Base-by-base conservation (phyloP, 1,284 basidiomycete genomes). In the Sanguinoderma infundibulare region DNA sequence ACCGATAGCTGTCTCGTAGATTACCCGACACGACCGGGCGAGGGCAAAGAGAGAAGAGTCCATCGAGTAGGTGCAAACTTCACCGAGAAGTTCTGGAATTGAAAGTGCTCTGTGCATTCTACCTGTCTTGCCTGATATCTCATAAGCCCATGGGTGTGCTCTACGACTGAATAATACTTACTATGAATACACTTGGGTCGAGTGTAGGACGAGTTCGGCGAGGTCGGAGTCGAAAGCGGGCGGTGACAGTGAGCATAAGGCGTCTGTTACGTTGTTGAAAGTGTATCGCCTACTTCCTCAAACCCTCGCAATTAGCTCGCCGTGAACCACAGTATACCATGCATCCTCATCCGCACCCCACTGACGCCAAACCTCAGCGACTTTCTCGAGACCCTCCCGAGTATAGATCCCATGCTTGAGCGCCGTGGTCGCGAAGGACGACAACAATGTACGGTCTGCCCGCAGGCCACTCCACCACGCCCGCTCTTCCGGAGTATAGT, bases 271-370 rank as follows among this genome's bases (percentile, higher is more conserved):
- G n/a, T n/a, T n/a, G n/a, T n/a, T n/a, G n/a, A n/a, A n/a, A n/a
- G 15, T 15, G 14, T 28, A 15, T 12, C 26, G 6, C 24, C 17
- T 14, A 3, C 50, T 1, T 12, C 20, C n/a, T 65, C 56, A 66
- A 3, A 62, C 60, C 17, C 44, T 42, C 14, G 62, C 57, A 17
- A 54, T 58, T 34, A 80, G 66, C 64, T 80, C 77, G 3, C 78
- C 74, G 40, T 77, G 70, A 39, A 76, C 44, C 20, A 77, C 1
- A 7, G 65, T 66, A 44, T 74, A 74, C 77, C 73, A 78, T 0
- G 71, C 78, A 26, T 77, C 75, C 57, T 76, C 76, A 14, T 70
- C 62, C 9, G 57, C 58, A 7, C 60, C 68, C 78, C 77, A 79
- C 50, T 67, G 62, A 15, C 64, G 61, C 73, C 76, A 77, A 1